phyloP scores from a whole-genome alignment of 2,329 filamentous ascomycete genomes.

The Talaromyces funiculosus region DNA sequence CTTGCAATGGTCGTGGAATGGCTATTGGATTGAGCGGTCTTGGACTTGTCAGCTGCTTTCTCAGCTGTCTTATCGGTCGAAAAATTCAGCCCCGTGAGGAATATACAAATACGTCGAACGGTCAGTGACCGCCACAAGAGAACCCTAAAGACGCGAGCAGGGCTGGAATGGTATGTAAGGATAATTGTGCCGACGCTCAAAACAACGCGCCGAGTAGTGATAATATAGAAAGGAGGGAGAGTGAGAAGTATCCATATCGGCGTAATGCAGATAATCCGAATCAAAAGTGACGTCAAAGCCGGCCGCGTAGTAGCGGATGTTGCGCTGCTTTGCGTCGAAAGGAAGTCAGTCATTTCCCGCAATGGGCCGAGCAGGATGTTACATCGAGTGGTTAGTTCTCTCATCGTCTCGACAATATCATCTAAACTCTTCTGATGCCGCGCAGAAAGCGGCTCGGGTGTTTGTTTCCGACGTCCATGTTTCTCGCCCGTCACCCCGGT shows the following conservation, averaged over 20 bases:
- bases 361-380: slow-evolving; percentile 89
- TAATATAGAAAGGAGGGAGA: slow-evolving; percentile 72
- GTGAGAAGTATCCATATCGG: slow-evolving; percentile 83
- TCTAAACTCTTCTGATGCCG: slow-evolving; percentile 91
- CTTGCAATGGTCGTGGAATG: slow-evolving; percentile 45
- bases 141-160: slow-evolving; percentile 75
- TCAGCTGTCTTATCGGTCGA: slow-evolving; percentile 44
- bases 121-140: slow-evolving; percentile 84
- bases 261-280: slow-evolving; percentile 80
- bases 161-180: slow-evolving; percentile 86
- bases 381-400: slow-evolving; percentile 83
- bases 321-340: slow-evolving; percentile 83
- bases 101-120: slow-evolving; percentile 62
- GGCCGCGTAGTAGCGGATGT: slow-evolving; percentile 88
- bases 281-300: slow-evolving; percentile 80
- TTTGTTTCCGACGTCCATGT: slow-evolving; percentile 47
- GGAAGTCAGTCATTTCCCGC: slow-evolving; percentile 81
- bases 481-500: slow-evolving; percentile 69
- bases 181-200: slow-evolving; percentile 81
- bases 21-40: slow-evolving; percentile 37
- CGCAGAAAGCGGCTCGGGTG: slow-evolving; percentile 59
- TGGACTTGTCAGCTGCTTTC: slow-evolving; percentile 8
- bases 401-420: slow-evolving; percentile 89
- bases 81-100: slow-evolving; percentile 72
- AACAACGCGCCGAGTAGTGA: slow-evolving; percentile 78